Percentiles rank a stretch among this genome's conserved stretches.
These are phyloP conservation scores for Podospora conica DNA, from an alignment of 495 filamentous ascomycete genomes.

Conservation along the genomic window DNA sequence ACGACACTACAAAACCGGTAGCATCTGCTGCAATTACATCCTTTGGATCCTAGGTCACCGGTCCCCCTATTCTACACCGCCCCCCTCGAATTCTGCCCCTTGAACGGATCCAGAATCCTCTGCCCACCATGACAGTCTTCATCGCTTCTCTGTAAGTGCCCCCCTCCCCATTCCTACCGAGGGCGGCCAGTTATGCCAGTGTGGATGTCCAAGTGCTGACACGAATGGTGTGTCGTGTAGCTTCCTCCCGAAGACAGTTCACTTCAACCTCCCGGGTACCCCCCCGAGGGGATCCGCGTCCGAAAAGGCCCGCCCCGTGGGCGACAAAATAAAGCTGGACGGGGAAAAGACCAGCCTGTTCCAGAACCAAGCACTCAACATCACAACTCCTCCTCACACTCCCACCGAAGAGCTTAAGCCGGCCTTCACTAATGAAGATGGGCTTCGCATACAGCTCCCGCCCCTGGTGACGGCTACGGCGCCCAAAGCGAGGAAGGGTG, in stretches of 20 bases:
- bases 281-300: slow-evolving; percentile 27
- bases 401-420: slow-evolving; percentile 52
- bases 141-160: slow-evolving; percentile 72
- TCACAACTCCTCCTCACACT: slow-evolving; percentile 48
- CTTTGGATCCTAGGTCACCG: neutral
- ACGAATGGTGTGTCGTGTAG: slow-evolving; percentile 37
- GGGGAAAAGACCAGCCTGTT: slow-evolving; percentile 40
- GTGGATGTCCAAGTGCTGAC: neutral
- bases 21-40: neutral
- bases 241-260: slow-evolving; percentile 83
- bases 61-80: neutral
- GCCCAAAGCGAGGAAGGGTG: slow-evolving; percentile 21
- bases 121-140: slow-evolving; percentile 68
- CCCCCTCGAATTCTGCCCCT: neutral
- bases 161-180: neutral
- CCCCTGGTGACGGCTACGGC: slow-evolving; percentile 19
- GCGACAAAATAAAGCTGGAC: slow-evolving; percentile 20
- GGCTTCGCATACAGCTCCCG: slow-evolving; percentile 39
- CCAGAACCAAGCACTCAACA: slow-evolving; percentile 32
- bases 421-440: slow-evolving; percentile 53
- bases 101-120: neutral
- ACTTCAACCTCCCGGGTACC: slow-evolving; percentile 54
- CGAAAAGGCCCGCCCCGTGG: slow-evolving; percentile 27
- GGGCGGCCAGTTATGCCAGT: neutral
- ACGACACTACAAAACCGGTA: neutral